phyloP scores from a whole-genome alignment of 768 basidiomycete genomes.

The Chlorophyllum brunneum region DNA sequence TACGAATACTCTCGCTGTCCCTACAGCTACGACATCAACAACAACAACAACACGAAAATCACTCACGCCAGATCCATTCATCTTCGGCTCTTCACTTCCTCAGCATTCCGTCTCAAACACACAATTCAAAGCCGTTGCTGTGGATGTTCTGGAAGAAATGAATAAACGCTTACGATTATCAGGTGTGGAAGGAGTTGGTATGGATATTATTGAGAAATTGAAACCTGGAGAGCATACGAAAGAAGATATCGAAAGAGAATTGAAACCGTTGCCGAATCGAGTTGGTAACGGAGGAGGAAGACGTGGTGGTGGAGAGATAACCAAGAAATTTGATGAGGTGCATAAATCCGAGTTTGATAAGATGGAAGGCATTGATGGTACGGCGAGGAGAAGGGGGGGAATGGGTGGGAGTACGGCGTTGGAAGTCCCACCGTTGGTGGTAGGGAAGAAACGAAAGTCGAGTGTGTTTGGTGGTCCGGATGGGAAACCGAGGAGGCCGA shows the following conservation, averaged over 20 bases:
- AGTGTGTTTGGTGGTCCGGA: slow-evolving; percentile 36
- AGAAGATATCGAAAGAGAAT: slow-evolving; percentile 20
- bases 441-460: slow-evolving; percentile 49
- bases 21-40: no score
- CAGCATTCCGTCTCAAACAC: slow-evolving; percentile 57
- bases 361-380: slow-evolving; percentile 71
- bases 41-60: slow-evolving; percentile 7
- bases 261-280: slow-evolving; percentile 26
- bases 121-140: slow-evolving; percentile 64
- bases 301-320: slow-evolving; percentile 22
- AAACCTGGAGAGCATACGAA: slow-evolving; percentile 25
- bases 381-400: slow-evolving; percentile 29
- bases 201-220: slow-evolving; percentile 40
- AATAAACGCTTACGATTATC: slow-evolving; percentile 62
- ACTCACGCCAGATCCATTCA: slow-evolving; percentile 45
- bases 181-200: slow-evolving; percentile 47
- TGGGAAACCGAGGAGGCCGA: not conserved
- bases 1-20: slow-evolving; percentile 8
- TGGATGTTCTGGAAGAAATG: slow-evolving; percentile 80
- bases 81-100: slow-evolving; percentile 76
- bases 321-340: slow-evolving; percentile 48
- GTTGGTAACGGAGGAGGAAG: slow-evolving; percentile 13
- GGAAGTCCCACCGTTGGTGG: slow-evolving; percentile 18
- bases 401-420: slow-evolving; percentile 13
- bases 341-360: slow-evolving; percentile 66